These are phyloP conservation scores for Phaffomyces thermotolerans DNA, from an alignment of 805 yeast species.

Conservation along the genomic window DNA sequence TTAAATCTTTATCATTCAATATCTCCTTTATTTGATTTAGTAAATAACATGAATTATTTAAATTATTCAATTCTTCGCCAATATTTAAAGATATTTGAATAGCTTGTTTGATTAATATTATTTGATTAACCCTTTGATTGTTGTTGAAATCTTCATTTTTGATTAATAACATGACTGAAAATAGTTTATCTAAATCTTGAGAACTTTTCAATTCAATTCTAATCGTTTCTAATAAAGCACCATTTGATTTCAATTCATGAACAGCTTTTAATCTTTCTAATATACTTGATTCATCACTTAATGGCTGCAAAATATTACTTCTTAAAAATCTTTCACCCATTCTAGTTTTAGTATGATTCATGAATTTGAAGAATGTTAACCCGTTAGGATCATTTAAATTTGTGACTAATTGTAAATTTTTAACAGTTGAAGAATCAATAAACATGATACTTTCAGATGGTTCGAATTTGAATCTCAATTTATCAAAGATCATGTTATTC, in stretches of 20 bases:
- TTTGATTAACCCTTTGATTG: constrained; percentile 27
- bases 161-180: constrained; percentile 29
- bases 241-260: constrained; percentile 26
- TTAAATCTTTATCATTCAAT: constrained; percentile 21
- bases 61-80: constrained; percentile 7
- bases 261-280: constrained; percentile 31
- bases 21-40: constrained; percentile 26
- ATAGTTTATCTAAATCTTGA: constrained; percentile 36
- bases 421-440: constrained; percentile 33
- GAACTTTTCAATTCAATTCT: constrained; percentile 20
- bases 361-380: constrained; percentile 28
- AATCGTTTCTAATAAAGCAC: constrained; percentile 14
- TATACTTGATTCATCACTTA: constrained; percentile 32
- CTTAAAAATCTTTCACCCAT: constrained; percentile 40
- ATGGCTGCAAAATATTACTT: constrained; percentile 40
- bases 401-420: constrained; percentile 32
- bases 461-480: constrained; percentile 31
- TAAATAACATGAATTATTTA: constrained; percentile 11
- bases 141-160: constrained; percentile 19
- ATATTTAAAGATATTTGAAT: constrained; percentile 20
- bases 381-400: constrained; percentile 27
- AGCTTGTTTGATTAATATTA: constrained; percentile 33
- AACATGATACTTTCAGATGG: constrained; percentile 35
- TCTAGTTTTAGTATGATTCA: constrained; percentile 35
- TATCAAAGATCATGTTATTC: constrained; percentile 17